Conservation (phyloP, 2,329 filamentous ascomycete species). For the Fusarium irregulare region DNA sequence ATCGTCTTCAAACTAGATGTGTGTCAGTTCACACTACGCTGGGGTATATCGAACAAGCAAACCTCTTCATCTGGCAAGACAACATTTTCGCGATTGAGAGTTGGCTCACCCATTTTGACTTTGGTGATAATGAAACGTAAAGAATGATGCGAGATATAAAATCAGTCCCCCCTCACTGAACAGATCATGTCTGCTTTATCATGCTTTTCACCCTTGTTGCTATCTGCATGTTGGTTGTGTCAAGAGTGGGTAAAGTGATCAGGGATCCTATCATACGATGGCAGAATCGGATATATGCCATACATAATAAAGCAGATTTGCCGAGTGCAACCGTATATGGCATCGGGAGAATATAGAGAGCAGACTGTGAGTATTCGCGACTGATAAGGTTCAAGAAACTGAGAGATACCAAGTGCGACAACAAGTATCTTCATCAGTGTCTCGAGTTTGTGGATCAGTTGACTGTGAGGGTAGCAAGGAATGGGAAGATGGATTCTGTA, state of each 20-base stretch:
- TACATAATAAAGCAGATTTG: background rate
- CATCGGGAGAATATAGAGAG: accelerated
- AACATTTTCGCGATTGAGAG: background rate
- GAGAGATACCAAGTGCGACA: background rate
- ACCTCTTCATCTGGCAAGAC: constrained; percentile 28
- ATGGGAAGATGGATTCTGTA: background rate
- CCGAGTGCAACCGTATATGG: background rate
- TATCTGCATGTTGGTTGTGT: constrained; percentile 11
- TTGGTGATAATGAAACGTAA: accelerated
- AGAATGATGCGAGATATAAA: background rate
- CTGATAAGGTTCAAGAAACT: background rate
- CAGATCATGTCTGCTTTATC: background rate
- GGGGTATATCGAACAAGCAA: accelerated
- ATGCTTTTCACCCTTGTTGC: background rate
- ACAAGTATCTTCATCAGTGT: background rate
- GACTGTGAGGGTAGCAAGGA: too few species aligned
- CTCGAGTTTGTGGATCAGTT: background rate
- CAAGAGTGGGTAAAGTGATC: background rate
- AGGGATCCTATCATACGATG: constrained; percentile 17
- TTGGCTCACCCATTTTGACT: constrained; percentile 8
- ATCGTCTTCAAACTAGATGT: background rate
- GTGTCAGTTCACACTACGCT: background rate
- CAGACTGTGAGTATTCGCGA: background rate
- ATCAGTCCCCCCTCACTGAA: background rate
- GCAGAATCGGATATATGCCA: background rate